These are phyloP conservation scores for Arthrobotrys conoides DNA, from an alignment of 2,329 filamentous ascomycete genomes.

Conservation along the genomic window DNA sequence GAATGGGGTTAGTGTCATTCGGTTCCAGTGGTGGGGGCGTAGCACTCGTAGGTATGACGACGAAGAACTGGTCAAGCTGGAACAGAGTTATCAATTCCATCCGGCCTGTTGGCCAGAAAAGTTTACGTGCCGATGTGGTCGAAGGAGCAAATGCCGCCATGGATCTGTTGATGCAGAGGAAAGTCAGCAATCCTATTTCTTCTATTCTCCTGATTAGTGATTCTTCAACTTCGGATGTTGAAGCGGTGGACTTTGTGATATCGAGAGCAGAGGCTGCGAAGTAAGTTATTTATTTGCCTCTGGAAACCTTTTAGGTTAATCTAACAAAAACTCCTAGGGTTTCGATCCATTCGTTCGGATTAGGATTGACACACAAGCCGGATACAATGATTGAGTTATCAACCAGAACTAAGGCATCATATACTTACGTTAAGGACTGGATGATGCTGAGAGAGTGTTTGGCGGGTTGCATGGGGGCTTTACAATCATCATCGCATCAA, in stretches of 20 bases:
- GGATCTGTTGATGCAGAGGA: conserved; percentile 98
- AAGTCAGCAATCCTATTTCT: conserved; percentile 93
- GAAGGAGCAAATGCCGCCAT: conserved; percentile 98
- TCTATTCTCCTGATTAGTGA: conserved; percentile 98
- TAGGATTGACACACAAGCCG: conserved; percentile 96
- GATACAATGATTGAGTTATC: conserved; percentile 99
- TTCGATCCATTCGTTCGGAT: conserved; percentile 93
- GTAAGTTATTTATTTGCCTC: conserved; percentile 70
- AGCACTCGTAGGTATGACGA: conserved; percentile 97
- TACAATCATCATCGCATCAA: conserved; percentile 97
- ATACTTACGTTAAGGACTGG: conserved; percentile 99
- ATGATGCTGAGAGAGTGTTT: conserved; percentile 99
- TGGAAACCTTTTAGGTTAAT: neutral
- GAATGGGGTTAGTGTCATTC: conserved; percentile 97
- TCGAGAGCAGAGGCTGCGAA: conserved; percentile 97
- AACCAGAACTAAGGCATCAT: conserved; percentile 93
- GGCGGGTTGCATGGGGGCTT: conserved; percentile 88
- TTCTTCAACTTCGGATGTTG: conserved; percentile 91
- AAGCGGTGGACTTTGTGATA: conserved; percentile 97
- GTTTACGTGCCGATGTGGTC: conserved; percentile 93
- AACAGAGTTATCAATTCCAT: conserved; percentile 86
- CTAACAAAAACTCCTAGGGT: conserved; percentile 73
- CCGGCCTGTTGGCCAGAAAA: conserved; percentile 95
- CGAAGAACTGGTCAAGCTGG: conserved; percentile 94
- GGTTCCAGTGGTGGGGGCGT: conserved; percentile 94